Conservation (phyloP, 2,329 filamentous ascomycete species). For the Lojkania enalia region DNA sequence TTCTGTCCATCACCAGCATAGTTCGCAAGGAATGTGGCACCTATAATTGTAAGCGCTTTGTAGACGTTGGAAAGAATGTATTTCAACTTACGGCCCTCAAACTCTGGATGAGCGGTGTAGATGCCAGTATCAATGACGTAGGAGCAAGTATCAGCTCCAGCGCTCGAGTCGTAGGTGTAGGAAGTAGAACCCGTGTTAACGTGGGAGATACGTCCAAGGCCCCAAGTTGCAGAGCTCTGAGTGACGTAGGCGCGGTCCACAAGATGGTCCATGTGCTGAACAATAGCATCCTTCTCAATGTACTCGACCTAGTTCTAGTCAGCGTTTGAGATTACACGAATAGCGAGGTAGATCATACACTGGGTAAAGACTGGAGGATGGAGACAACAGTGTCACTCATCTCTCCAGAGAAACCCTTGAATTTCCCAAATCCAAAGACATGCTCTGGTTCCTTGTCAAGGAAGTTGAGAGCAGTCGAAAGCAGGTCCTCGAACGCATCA, state of each 20-base stretch:
- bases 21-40: constrained; percentile 44
- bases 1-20: constrained; percentile 40
- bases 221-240: constrained; percentile 46
- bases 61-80: no score
- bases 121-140: constrained; percentile 71
- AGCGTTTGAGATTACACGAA: not conserved
- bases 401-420: constrained; percentile 46
- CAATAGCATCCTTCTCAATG: constrained; percentile 46
- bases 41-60: no score
- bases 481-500: constrained; percentile 29
- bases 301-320: constrained; percentile 38
- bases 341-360: constrained; percentile 22
- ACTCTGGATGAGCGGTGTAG: constrained; percentile 54
- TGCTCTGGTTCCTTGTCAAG: constrained; percentile 35
- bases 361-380: constrained; percentile 32
- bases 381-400: constrained; percentile 35
- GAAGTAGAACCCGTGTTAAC: constrained; percentile 29
- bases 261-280: constrained; percentile 24
- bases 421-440: constrained; percentile 44
- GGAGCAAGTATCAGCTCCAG: constrained; percentile 51
- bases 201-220: constrained; percentile 48
- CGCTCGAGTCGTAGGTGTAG: constrained; percentile 47
- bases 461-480: constrained; percentile 33
- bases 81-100: constrained; percentile 43
- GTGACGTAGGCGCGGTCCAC: constrained; percentile 43